A percentile compares a stretch with the other conserved stretches of the same genome.
Conservation (phyloP, 2,329 filamentous ascomycete species). For the Mycogone perniciosa region DNA sequence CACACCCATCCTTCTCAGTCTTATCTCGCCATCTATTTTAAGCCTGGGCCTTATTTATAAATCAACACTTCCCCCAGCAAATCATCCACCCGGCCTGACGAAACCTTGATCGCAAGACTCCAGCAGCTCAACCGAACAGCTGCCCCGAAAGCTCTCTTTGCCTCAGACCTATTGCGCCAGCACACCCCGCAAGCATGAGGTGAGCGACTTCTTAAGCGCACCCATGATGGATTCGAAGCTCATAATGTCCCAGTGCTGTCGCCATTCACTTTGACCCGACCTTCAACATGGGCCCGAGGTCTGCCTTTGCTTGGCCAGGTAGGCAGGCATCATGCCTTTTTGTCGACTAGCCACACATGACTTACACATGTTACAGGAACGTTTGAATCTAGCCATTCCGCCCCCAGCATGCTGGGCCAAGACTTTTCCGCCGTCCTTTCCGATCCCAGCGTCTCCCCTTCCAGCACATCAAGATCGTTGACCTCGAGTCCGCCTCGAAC, state of each 20-base stretch:
- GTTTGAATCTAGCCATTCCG: conserved; percentile 30
- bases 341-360: conserved; percentile 5
- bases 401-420: conserved; percentile 35
- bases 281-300: conserved; percentile 46
- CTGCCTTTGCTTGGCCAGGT: conserved; percentile 47
- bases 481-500: conserved; percentile 53
- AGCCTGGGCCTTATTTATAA: conserved; percentile 1
- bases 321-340: conserved; percentile 8
- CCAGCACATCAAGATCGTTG: conserved; percentile 43
- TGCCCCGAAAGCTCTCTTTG: neutral
- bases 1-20: conserved; percentile 8
- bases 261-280: conserved; percentile 46
- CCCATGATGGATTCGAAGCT: neutral
- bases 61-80: conserved; percentile 5
- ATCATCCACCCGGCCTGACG: neutral
- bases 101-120: neutral
- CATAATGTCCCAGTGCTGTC: conserved; percentile 34
- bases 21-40: conserved; percentile 8
- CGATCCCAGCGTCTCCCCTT: conserved; percentile 47
- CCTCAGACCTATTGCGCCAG: neutral
- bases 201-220: neutral
- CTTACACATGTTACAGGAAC: conserved; percentile 17
- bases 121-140: too few species aligned
- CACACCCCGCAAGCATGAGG: conserved; percentile 9
- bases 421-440: conserved; percentile 42